These are phyloP conservation scores for Colletotrichum viniferum DNA, from an alignment of 2,329 filamentous ascomycete genomes.

Conservation along the genomic window DNA sequence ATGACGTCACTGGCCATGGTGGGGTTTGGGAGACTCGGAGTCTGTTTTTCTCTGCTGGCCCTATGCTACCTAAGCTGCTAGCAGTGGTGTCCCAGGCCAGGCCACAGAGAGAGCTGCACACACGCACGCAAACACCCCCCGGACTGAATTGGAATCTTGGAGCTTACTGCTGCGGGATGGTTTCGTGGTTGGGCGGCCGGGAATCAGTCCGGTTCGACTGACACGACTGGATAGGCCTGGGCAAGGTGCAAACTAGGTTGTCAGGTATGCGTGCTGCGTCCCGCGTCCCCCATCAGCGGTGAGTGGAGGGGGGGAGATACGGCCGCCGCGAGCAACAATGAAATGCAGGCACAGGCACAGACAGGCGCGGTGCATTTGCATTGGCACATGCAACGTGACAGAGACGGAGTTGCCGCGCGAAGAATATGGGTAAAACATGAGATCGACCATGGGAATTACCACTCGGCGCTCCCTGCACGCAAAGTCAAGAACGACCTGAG, in stretches of 20 bases:
- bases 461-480: background rate
- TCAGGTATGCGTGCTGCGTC: background rate
- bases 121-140: background rate
- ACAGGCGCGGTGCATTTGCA: background rate
- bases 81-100: background rate
- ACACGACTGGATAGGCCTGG: background rate
- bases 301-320: background rate
- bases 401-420: background rate
- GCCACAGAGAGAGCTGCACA: background rate
- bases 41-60: background rate
- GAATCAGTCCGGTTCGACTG: background rate
- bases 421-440: background rate
- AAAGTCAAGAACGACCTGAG: background rate
- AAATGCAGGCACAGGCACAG: background rate
- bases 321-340: background rate
- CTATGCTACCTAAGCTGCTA: background rate
- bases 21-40: background rate
- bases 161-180: background rate
- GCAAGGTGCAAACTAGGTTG: background rate
- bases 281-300: background rate
- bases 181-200: background rate
- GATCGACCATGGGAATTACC: constrained; percentile 9
- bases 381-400: background rate
- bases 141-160: background rate
- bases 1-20: constrained; percentile 7